Evolutionary conservation across 2,329 filamentous ascomycete genomes (phyloP).

Genomic region (Tolypocladium cylindrosporum): DNA sequence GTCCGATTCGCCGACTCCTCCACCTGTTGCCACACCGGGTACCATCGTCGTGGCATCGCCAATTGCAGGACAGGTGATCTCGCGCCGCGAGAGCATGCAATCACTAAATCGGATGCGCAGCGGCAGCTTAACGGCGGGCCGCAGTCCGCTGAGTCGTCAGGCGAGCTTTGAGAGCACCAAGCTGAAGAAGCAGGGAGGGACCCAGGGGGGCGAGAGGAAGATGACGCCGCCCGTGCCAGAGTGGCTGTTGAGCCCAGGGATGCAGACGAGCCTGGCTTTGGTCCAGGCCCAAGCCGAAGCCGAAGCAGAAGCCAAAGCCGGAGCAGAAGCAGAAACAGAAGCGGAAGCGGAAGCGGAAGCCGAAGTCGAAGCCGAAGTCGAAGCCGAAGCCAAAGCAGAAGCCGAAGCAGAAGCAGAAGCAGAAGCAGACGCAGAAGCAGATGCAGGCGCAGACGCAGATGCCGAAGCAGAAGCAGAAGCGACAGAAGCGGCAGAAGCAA

Average conservation of each 20-base stretch:
- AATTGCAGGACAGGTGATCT: constrained; percentile 54
- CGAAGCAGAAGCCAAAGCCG: neutral
- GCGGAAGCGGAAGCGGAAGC: neutral
- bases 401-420: neutral
- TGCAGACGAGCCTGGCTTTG: constrained; percentile 28
- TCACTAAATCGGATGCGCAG: constrained; percentile 45
- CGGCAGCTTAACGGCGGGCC: constrained; percentile 38
- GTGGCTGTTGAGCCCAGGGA: constrained; percentile 47
- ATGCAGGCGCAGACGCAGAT: no score
- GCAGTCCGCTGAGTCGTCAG: constrained; percentile 37
- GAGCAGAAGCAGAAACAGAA: neutral
- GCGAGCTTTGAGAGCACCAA: constrained; percentile 32
- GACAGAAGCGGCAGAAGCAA: neutral
- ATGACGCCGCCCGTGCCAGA: constrained; percentile 53
- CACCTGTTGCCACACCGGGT: constrained; percentile 55
- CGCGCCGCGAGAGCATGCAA: constrained; percentile 39
- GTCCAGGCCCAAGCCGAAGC: neutral
- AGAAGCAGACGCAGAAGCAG: neutral
- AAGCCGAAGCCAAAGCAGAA: neutral
- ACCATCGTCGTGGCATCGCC: constrained; percentile 64
- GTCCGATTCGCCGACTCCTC: constrained; percentile 58
- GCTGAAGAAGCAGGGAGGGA: neutral
- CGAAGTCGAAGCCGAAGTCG: neutral
- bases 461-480: neutral
- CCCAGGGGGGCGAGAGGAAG: constrained; percentile 25